These are phyloP conservation scores for Rhamnella rubrinervis DNA, from an alignment of 331 rosid species.

Conservation along the genomic window DNA sequence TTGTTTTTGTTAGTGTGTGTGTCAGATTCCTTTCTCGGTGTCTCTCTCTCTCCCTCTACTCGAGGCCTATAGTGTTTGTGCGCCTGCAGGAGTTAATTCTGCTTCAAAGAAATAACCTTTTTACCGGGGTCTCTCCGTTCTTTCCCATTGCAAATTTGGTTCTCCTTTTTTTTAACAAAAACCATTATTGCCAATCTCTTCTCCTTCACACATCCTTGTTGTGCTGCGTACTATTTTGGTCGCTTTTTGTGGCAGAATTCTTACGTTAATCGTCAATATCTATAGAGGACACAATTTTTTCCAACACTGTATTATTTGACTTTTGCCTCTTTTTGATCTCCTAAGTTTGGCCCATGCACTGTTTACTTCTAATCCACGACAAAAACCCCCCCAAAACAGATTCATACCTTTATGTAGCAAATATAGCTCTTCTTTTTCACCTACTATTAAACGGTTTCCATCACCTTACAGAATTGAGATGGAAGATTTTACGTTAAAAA, in stretches of 20 bases:
- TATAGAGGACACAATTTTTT: not conserved
- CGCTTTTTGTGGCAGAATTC: constrained; percentile 21
- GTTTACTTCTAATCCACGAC: not conserved
- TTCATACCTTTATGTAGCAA: too few relatives aligned
- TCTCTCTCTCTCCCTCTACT: constrained; percentile 20
- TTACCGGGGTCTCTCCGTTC: not conserved
- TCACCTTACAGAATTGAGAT: too few relatives aligned
- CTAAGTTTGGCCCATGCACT: not conserved
- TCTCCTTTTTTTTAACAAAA: constrained; percentile 11
- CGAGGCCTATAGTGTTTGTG: constrained; percentile 25
- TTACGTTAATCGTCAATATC: constrained; percentile 18
- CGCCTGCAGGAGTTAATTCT: constrained; percentile 40
- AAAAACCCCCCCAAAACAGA: too few relatives aligned
- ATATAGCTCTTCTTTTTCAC: too few relatives aligned
- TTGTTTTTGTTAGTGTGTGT: constrained; percentile 39
- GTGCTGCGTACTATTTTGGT: constrained; percentile 14
- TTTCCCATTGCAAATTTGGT: not conserved
- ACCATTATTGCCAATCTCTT: constrained; percentile 30
- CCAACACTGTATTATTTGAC: constrained; percentile 6
- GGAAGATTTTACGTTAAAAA: too few relatives aligned
- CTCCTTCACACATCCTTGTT: constrained; percentile 27
- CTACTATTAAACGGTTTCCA: too few relatives aligned
- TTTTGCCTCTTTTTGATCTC: not conserved
- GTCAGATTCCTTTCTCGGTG: constrained; percentile 47
- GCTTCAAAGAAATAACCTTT: constrained; percentile 6